phyloP scores from a whole-genome alignment of 2,329 filamentous ascomycete species.

The Pestalotiopsis fici region DNA sequence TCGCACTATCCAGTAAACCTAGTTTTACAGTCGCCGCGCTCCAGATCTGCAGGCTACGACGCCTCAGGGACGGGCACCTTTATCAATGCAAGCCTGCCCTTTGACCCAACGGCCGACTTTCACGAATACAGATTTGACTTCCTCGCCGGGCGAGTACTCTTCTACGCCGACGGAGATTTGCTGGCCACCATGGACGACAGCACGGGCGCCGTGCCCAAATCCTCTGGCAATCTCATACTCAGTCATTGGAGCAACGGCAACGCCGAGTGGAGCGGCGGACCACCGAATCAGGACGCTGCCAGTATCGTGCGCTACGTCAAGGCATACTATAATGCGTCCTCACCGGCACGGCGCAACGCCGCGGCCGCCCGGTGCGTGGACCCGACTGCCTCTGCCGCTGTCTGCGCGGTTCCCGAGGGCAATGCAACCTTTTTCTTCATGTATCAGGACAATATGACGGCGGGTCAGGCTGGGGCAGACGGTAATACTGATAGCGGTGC shows the following conservation, averaged over 20 bases:
- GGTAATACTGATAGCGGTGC: conserved; percentile 12
- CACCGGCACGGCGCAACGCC: conserved; percentile 37
- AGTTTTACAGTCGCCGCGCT: conserved; percentile 69
- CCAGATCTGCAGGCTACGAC: conserved; percentile 61
- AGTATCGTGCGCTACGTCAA: conserved; percentile 71
- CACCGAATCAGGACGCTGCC: conserved; percentile 62
- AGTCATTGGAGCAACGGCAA: conserved; percentile 83
- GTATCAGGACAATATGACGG: conserved; percentile 43
- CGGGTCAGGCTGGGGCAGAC: conserved; percentile 45
- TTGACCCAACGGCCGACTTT: conserved; percentile 65
- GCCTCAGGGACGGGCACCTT: conserved; percentile 62
- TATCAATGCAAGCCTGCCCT: conserved; percentile 58
- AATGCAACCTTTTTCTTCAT: conserved; percentile 51
- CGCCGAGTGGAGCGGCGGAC: conserved; percentile 68
- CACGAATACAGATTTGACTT: conserved; percentile 85
- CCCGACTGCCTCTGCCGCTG: conserved; percentile 32
- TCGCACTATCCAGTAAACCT: conserved; percentile 66
- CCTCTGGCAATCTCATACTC: conserved; percentile 67
- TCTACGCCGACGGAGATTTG: conserved; percentile 66
- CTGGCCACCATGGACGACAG: conserved; percentile 52
- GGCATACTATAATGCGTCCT: conserved; percentile 77
- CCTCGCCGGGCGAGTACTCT: conserved; percentile 60
- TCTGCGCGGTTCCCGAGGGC: conserved; percentile 53
- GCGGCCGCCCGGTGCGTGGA: conserved; percentile 43
- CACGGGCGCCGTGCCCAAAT: conserved; percentile 57